phyloP scores from a whole-genome alignment of 78 protist species.

The Cyanophora paradoxa region DNA sequence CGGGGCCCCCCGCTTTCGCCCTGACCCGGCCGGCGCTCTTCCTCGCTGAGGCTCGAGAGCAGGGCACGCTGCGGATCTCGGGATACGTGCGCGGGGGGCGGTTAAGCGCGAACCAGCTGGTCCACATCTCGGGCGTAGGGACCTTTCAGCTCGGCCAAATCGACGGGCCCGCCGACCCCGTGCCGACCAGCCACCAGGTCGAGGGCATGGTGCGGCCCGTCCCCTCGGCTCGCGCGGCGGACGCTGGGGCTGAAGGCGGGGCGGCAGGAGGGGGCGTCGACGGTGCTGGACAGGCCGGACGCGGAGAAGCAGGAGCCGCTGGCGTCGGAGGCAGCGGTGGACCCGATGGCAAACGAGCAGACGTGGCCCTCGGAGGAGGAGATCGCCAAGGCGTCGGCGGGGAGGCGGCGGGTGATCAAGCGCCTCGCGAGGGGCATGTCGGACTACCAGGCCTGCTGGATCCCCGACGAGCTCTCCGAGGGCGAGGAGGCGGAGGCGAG shows the following conservation, averaged over 20 bases:
- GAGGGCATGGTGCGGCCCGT: no score
- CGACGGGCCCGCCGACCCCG: neutral
- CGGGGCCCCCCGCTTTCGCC: no score
- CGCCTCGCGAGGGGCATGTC: slow-evolving; percentile 71
- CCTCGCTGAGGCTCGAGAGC: no score
- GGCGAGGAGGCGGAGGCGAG: no score
- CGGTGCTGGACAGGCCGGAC: neutral
- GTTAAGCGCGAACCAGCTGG: slow-evolving; percentile 31
- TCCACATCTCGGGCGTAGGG: slow-evolving; percentile 63
- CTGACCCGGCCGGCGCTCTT: slow-evolving; percentile 11
- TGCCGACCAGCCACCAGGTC: no score
- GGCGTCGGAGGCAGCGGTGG: slow-evolving; percentile 15
- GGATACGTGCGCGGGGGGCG: slow-evolving; percentile 45
- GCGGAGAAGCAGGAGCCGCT: neutral
- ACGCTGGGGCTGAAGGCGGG: neutral
- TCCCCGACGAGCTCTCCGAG: slow-evolving; percentile 39
- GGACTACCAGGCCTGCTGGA: slow-evolving; percentile 75
- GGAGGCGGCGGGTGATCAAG: neutral
- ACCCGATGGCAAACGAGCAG: slow-evolving; percentile 36
- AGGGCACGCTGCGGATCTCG: neutral
- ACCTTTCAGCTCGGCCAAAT: slow-evolving; percentile 52
- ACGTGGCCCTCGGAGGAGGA: slow-evolving; percentile 69
- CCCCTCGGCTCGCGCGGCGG: no score
- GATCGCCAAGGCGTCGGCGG: slow-evolving; percentile 29
- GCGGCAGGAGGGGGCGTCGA: slow-evolving; percentile 9